phyloP scores from a whole-genome alignment of 2,329 filamentous ascomycete genomes.

The Colletotrichum horii region DNA sequence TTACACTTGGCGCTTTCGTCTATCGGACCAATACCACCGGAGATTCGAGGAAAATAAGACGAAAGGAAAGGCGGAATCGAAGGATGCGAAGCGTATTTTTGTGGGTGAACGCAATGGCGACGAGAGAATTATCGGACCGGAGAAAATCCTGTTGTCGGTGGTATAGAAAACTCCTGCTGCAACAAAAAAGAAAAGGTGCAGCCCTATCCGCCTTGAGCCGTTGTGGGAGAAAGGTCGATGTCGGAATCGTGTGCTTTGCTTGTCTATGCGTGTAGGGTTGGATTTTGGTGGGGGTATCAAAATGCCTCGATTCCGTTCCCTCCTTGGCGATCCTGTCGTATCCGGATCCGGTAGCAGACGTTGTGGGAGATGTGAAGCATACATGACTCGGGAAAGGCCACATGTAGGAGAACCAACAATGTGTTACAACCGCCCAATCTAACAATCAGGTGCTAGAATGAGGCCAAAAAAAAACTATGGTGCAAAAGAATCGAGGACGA shows the following conservation, averaged over 20 bases:
- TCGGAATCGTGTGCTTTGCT: slow-evolving; percentile 18
- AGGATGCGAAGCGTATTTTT: slow-evolving; percentile 2
- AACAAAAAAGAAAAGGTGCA: not conserved
- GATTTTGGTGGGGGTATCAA: slow-evolving; percentile 24
- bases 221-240: slow-evolving; percentile 6
- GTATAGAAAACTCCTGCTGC: slow-evolving; percentile 19
- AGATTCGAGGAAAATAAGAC: slow-evolving; percentile 4
- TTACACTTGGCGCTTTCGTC: slow-evolving; percentile 3
- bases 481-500: slow-evolving; percentile 17
- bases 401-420: slow-evolving; percentile 20
- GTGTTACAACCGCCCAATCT: slow-evolving; percentile 22
- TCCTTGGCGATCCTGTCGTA: slow-evolving; percentile 19
- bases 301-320: slow-evolving; percentile 23
- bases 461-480: slow-evolving; percentile 14
- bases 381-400: slow-evolving; percentile 23
- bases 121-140: not conserved
- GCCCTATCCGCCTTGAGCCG: slow-evolving; percentile 6
- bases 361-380: slow-evolving; percentile 22
- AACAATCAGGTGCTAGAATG: slow-evolving; percentile 17
- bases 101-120: not conserved
- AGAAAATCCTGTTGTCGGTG: not conserved
- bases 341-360: slow-evolving; percentile 15
- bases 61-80: slow-evolving; percentile 10
- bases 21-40: slow-evolving; percentile 1
- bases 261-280: slow-evolving; percentile 19